Conservation (phyloP, 1,139 yeast species). For the Yamadazyma sp. region DNA sequence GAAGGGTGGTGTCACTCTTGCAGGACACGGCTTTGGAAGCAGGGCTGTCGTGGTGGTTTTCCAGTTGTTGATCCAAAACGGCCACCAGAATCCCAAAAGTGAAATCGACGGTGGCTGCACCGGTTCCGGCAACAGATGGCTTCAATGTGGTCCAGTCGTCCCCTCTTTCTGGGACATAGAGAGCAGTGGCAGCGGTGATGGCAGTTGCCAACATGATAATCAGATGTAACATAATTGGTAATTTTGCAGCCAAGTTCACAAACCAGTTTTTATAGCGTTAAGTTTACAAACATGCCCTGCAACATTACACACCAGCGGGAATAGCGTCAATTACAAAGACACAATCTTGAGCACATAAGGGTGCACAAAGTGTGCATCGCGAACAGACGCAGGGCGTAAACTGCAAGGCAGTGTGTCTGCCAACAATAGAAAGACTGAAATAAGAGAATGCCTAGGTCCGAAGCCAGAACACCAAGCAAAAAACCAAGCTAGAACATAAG, state of each 20-base stretch:
- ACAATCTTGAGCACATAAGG: too few relatives aligned
- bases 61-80: constrained; percentile 34
- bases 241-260: neutral
- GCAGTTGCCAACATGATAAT: neutral
- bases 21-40: constrained; percentile 32
- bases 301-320: too few relatives aligned
- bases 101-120: constrained; percentile 28
- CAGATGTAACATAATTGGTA: neutral
- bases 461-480: too few relatives aligned
- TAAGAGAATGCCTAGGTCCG: too few relatives aligned
- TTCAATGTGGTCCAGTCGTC: constrained; percentile 36
- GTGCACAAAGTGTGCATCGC: too few relatives aligned
- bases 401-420: too few relatives aligned
- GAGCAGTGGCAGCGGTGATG: constrained; percentile 6
- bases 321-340: too few relatives aligned
- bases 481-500: too few relatives aligned
- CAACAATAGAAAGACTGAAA: too few relatives aligned
- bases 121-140: constrained; percentile 18
- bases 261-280: too few relatives aligned
- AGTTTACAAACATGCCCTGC: too few relatives aligned
- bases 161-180: constrained; percentile 33
- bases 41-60: constrained; percentile 10
- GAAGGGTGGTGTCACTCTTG: constrained; percentile 28
- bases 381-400: too few relatives aligned
- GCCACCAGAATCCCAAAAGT: constrained; percentile 37